Evolutionary conservation across 306 rosid species (phyloP), one percentile per base, ranked within the genome.

Genomic region (Herpetospermum pedunculosum): DNA sequence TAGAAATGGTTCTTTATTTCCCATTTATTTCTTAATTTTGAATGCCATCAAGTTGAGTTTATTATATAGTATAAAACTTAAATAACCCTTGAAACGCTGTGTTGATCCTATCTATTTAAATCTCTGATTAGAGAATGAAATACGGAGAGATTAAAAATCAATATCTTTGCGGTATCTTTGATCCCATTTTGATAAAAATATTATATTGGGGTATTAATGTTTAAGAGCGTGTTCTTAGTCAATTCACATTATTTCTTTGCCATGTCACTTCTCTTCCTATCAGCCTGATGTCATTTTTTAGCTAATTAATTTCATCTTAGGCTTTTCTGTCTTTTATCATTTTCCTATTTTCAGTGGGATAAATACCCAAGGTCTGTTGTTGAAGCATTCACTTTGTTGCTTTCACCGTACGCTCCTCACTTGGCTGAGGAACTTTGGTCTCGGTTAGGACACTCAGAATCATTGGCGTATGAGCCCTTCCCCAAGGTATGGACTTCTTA

Each of bases 391-490:
- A 87, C 90, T 78, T 70, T 91, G 84, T 89, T 89, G 82, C 97
- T 94, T 76, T 88, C 99, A 21, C 95, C 97, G 4, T 94, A 91
- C 78, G 99, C 96, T 0, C 99, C 98, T 23, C 98, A 94, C 86
- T 79, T 94, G 84, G 92, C 97, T 30, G 97, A 94, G 83, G 99
- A 94, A 87, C 88, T 94, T 44, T 91, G 99, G 97, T 85, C 82
- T 76, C 90, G 99, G 73, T 81, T 94, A n/a, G 99, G 99, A 73
- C 92, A 91, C 85, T 72, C 87, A 2, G 78, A 80, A 73, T 91
- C 97, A 8, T 57, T 94, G 71, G 92, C 95, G 64, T 82, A 84
- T 67, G 91, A 88, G 76, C 84, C 89, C 81, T 94, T 92, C 77
- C 99, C 99, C 18, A 77, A 87, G 94, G 98, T 91, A 76, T 69